Evolutionary conservation across 129 eudicot genomes (phyloP), one percentile per base, ranked within the genome.

Genomic region (Arctium lappa): DNA sequence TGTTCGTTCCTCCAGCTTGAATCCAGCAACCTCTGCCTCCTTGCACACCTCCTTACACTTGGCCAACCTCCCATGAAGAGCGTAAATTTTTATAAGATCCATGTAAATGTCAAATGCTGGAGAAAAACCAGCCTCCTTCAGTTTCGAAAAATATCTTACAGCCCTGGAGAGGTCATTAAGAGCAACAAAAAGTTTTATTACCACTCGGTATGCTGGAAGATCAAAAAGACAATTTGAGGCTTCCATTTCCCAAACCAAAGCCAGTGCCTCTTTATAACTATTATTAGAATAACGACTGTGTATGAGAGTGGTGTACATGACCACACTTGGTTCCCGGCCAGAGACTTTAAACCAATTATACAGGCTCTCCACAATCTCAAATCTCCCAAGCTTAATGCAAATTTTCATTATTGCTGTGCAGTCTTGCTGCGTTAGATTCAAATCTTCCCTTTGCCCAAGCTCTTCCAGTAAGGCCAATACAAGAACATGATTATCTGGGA

Each of bases 241-340:
- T 78, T 95, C 98, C 97, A 95, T 95, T 86, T 95, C 97, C 98
- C 98, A 95, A 5, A 95, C 94, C 75, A 92, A 72, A 79, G 86
- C 87, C 83, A 92, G 63, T 16, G 97, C 97, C 79, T 95, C 97
- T 50, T 93, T 88, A 72, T 91, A 92, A 68, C 85, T 76, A 5
- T 81, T 76, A 74, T 71, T 86, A 38, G 62, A 84, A 80, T 78
- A 90, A 18, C 93, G 97, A 75, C 97, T 84, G 63, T 93, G 90
- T 18, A 93, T 81, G 15, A 95, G 68, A 69, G 97, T 90, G 1
- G 97, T 92, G 89, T 93, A 95, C 97, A 95, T 93, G 34, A 90
- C 95, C 77, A 95, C 91, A 78, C 89, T 90, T 11, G 95, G 95
- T 33, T 79, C 76, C 18, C 77, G 34, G 32, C 92, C 92, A 0